These are phyloP conservation scores for Akanthomyces dipterigenus DNA, from an alignment of 2,329 filamentous ascomycete genomes.

Conservation along the genomic window DNA sequence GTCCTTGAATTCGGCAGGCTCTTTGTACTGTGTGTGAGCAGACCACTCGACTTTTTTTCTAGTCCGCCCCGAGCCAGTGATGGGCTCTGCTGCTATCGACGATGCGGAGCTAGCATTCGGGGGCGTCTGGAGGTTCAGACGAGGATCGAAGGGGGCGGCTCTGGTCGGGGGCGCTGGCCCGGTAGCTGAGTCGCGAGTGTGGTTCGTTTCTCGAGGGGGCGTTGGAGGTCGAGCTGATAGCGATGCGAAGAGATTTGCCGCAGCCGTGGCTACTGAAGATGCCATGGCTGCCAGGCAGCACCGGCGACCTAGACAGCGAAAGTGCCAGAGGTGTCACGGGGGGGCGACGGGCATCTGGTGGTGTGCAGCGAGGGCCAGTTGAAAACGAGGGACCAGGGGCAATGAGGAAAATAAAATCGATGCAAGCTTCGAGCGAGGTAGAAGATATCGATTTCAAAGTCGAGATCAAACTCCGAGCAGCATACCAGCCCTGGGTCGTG, in stretches of 20 bases:
- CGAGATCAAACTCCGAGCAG: background rate
- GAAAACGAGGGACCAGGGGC: too few relatives aligned
- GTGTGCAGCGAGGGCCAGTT: background rate
- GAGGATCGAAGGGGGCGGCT: slow-evolving; percentile 32
- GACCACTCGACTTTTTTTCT: slow-evolving; percentile 54
- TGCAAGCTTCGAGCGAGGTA: background rate
- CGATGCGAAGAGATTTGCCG: slow-evolving; percentile 38
- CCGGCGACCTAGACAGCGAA: slow-evolving; percentile 32
- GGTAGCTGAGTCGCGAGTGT: slow-evolving; percentile 28
- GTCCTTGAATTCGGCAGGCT: slow-evolving; percentile 40
- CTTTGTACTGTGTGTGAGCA: slow-evolving; percentile 48
- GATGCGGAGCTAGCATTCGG: slow-evolving; percentile 41
- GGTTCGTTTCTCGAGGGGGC: slow-evolving; percentile 51
- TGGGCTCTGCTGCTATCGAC: slow-evolving; percentile 34
- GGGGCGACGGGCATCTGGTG: background rate
- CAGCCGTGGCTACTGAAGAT: slow-evolving; percentile 32
- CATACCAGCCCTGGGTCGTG: background rate
- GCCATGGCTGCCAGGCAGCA: slow-evolving; percentile 35
- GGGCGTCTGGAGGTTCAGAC: slow-evolving; percentile 43
- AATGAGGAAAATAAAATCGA: background rate
- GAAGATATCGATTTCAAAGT: background rate
- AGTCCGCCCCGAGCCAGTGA: slow-evolving; percentile 36
- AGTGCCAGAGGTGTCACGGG: slow-evolving; percentile 11
- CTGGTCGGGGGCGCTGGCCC: slow-evolving; percentile 28
- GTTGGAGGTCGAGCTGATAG: slow-evolving; percentile 58